Evolutionary conservation across 441 rosid genomes (phyloP).

Genomic region (Erodium moschatum): DNA sequence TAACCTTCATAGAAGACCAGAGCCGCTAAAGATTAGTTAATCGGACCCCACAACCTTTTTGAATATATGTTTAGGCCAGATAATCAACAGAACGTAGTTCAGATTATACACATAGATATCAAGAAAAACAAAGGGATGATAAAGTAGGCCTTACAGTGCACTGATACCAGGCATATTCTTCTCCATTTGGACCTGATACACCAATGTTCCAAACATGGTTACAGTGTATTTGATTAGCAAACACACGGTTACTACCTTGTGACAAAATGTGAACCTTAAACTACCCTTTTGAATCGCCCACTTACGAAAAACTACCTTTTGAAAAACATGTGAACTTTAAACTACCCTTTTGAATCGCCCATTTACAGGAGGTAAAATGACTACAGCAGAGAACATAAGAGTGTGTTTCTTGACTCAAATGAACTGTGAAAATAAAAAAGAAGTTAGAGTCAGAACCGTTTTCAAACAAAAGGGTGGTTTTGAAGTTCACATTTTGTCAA

Average conservation of each 20-base stretch:
- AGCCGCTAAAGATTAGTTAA: background rate
- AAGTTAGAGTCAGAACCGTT: too few species aligned
- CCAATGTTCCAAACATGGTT: slow-evolving; percentile 15
- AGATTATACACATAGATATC: background rate
- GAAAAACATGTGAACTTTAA: too few species aligned
- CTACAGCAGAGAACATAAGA: too few species aligned
- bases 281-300: too few species aligned
- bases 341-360: too few species aligned
- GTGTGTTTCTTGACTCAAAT: too few species aligned
- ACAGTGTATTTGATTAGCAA: slow-evolving; percentile 3
- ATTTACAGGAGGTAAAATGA: too few species aligned
- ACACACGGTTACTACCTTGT: background rate
- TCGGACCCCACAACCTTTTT: background rate
- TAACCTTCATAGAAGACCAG: slow-evolving; percentile 42
- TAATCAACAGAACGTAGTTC: background rate
- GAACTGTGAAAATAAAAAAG: too few species aligned
- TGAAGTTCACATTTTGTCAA: too few species aligned
- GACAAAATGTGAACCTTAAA: too few species aligned
- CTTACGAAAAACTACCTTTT: too few species aligned
- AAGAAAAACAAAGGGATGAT: slow-evolving; percentile 8
- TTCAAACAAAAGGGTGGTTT: too few species aligned
- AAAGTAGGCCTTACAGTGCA: slow-evolving; percentile 60
- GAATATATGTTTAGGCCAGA: background rate
- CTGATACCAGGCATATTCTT: slow-evolving; percentile 96
- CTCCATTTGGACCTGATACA: slow-evolving; percentile 76